Conservation (phyloP, 1,284 basidiomycete species). For the Cryptococcus maquisensis region DNA sequence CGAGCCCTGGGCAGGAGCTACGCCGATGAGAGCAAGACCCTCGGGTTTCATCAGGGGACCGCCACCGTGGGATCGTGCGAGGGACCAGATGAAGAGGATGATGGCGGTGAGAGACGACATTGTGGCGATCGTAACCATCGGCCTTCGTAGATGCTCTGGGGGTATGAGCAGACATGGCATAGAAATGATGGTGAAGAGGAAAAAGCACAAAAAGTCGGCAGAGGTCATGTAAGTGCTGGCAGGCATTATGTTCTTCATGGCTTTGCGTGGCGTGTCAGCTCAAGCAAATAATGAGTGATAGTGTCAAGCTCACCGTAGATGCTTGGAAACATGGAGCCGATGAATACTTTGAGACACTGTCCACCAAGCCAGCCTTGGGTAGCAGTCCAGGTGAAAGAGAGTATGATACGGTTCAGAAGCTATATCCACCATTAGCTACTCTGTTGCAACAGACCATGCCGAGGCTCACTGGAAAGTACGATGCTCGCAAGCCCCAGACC, state of each 20-base stretch:
- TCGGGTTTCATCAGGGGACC: constrained; percentile 41
- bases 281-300: background rate
- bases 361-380: constrained; percentile 45
- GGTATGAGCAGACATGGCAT: constrained; percentile 41
- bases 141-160: constrained; percentile 40
- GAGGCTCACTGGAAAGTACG: constrained; percentile 22
- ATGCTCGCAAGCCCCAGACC: constrained; percentile 27
- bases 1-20: constrained; percentile 24
- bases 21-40: constrained; percentile 26
- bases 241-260: constrained; percentile 33
- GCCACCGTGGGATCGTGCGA: constrained; percentile 39
- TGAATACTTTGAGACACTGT: constrained; percentile 45
- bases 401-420: constrained; percentile 28
- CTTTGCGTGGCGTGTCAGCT: background rate
- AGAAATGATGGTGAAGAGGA: constrained; percentile 45
- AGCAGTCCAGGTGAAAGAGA: constrained; percentile 34
- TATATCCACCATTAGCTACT: background rate
- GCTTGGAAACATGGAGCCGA: constrained; percentile 35
- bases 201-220: constrained; percentile 46
- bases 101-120: constrained; percentile 38
- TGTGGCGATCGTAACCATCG: constrained; percentile 42
- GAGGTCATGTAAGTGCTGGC: constrained; percentile 29
- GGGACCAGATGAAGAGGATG: constrained; percentile 44
- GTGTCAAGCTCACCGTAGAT: constrained; percentile 30
- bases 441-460: background rate